Conservation (phyloP, 306 rosid genomes). For the Albizia julibrissin region DNA sequence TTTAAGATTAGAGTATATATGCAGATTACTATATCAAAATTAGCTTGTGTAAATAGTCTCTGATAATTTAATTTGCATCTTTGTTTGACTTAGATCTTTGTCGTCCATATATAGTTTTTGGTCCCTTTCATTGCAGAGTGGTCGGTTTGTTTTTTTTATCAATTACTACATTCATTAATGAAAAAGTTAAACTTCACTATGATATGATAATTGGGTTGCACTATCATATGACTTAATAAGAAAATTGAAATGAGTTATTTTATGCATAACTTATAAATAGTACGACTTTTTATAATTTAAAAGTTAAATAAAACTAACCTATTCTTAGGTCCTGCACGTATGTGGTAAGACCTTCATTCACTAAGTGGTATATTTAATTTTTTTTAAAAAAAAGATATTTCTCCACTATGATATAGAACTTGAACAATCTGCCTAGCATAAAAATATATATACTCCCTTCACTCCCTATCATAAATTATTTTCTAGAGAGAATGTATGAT, state of each 20-base stretch:
- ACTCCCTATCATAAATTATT: too few species aligned
- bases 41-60: neutral
- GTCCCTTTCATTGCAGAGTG: neutral
- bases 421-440: too few species aligned
- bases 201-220: neutral
- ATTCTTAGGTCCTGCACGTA: too few species aligned
- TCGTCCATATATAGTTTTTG: neutral
- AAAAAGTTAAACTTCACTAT: neutral
- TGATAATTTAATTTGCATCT: neutral
- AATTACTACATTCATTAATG: neutral
- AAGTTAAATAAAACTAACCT: neutral
- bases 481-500: too few species aligned
- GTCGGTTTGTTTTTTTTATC: neutral
- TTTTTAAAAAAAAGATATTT: too few species aligned
- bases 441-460: too few species aligned
- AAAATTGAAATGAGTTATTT: too few species aligned
- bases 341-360: neutral
- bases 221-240: neutral
- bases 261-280: neutral
- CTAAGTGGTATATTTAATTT: too few species aligned
- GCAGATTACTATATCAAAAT: neutral
- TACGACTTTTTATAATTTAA: neutral
- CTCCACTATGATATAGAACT: too few species aligned
- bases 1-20: neutral
- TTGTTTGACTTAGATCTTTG: neutral